Conservation (phyloP, 257 asterid species). For the Primulina tabacum region DNA sequence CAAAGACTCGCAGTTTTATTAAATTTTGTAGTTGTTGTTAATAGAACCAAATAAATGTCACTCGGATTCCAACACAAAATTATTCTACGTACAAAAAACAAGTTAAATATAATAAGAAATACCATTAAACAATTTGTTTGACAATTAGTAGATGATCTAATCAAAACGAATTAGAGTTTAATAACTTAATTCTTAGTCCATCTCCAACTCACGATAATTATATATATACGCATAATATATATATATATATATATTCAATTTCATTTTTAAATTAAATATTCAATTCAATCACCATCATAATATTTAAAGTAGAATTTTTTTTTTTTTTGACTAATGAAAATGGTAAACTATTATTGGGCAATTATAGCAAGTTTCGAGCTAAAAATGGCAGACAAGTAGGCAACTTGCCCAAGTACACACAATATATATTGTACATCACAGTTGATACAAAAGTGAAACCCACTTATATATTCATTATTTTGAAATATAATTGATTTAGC, state of each 20-base stretch:
- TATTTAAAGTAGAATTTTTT: too few species aligned
- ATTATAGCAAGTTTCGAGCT: conserved; percentile 25
- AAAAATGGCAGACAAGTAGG: conserved; percentile 13
- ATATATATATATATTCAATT: too few species aligned
- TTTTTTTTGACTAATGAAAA: not conserved
- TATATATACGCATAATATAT: too few species aligned
- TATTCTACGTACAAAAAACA: too few species aligned
- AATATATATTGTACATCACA: not conserved
- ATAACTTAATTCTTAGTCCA: not conserved
- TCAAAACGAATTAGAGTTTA: not conserved
- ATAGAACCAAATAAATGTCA: too few species aligned
- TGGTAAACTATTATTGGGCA: conserved; percentile 8
- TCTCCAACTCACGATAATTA: not conserved
- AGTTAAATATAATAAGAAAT: not conserved
- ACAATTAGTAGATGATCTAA: not conserved
- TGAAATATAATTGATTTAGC: too few species aligned
- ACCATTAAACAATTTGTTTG: not conserved
- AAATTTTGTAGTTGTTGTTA: too few species aligned
- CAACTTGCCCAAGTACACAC: conserved; percentile 22
- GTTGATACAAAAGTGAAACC: not conserved
- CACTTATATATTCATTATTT: not conserved
- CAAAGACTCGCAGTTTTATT: too few species aligned
- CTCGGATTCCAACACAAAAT: not conserved
- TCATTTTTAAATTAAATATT: not conserved
- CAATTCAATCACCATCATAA: not conserved